phyloP scores from a whole-genome alignment of 257 asterid genomes.

The Ballota nigra region DNA sequence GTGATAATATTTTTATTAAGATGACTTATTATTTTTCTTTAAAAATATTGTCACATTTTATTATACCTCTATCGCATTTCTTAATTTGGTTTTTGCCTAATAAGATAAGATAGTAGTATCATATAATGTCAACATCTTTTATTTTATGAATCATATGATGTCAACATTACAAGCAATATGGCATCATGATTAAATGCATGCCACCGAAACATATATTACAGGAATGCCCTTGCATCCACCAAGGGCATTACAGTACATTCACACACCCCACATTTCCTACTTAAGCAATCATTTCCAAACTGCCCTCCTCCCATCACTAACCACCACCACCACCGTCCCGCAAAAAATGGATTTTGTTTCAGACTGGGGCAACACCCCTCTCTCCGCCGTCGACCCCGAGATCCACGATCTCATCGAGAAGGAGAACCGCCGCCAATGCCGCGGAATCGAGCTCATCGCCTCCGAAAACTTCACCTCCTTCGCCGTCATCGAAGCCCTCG shows the following conservation, averaged over 20 bases:
- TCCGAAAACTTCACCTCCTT: slow-evolving; percentile 87
- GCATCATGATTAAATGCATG: not conserved
- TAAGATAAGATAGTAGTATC: too few relatives aligned
- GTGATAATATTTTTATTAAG: too few relatives aligned
- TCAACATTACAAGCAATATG: not conserved
- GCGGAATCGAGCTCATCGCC: slow-evolving; percentile 68
- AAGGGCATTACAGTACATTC: slow-evolving; percentile 23
- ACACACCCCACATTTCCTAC: not conserved
- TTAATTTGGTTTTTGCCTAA: too few relatives aligned
- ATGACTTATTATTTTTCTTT: too few relatives aligned
- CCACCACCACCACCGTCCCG: slow-evolving; percentile 12
- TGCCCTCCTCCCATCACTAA: not conserved
- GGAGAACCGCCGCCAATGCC: slow-evolving; percentile 70
- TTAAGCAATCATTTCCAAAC: slow-evolving; percentile 14
- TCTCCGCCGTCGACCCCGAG: slow-evolving; percentile 52
- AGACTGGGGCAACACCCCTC: slow-evolving; percentile 53
- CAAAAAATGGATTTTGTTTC: slow-evolving; percentile 48
- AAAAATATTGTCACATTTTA: too few relatives aligned
- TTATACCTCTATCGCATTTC: too few relatives aligned
- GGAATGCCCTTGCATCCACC: slow-evolving; percentile 23
- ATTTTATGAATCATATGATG: not conserved
- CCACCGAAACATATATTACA: not conserved
- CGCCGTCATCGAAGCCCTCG: slow-evolving; percentile 65
- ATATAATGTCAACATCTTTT: not conserved
- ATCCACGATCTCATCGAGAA: slow-evolving; percentile 64